Evolutionary conservation across 352 stramenopile species (phyloP), one percentile per base, ranked within the genome.

Genomic region (Phytophthora hybrid): DNA sequence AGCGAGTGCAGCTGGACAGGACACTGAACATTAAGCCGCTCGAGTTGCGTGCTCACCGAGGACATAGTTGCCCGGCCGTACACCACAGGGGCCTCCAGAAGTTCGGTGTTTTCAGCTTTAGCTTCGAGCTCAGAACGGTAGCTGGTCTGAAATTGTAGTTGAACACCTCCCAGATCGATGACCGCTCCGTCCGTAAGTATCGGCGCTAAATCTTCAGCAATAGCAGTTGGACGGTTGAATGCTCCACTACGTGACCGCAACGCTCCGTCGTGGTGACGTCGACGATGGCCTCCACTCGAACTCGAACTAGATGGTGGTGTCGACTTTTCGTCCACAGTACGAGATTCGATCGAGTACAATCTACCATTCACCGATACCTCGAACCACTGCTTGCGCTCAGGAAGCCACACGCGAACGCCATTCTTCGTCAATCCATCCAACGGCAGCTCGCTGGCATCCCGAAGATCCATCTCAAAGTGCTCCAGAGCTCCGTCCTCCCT

Each of bases 401-500:
- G 86, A n/a, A 93, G 73, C 85, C 85, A 95, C 34, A 95, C 75
- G 1, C 88, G 82, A 60, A 95, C 86, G 5, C 88, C 88, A 60
- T 95, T 95, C 61, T 93, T 93, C n/a, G 88, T 95, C 44, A 95
- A 56, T 29, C 86, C 88, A 54, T 95, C 88, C 19, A 95, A 60
- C 1, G 82, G 83, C 11, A 93, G 49, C 2, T 80, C 67, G 16
- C 60, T 73, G 6, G 82, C 37, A 59, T 88, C 79, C 0, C 59
- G 59, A 21, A 91, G 14, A 19, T 74, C 76, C 37, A 87, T 31
- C 39, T 89, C 77, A 13, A 84, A 68, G 60, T 94, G 81, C 11
- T 89, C 72, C 16, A 84, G 44, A 26, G 76, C 37, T 58, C 79
- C 77, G 16, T 78, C 73, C 34, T 67, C 31, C n/a, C 10, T 63